Conservation (phyloP, 371 early-diverging fungal species). For the Smittium mucronatum region DNA sequence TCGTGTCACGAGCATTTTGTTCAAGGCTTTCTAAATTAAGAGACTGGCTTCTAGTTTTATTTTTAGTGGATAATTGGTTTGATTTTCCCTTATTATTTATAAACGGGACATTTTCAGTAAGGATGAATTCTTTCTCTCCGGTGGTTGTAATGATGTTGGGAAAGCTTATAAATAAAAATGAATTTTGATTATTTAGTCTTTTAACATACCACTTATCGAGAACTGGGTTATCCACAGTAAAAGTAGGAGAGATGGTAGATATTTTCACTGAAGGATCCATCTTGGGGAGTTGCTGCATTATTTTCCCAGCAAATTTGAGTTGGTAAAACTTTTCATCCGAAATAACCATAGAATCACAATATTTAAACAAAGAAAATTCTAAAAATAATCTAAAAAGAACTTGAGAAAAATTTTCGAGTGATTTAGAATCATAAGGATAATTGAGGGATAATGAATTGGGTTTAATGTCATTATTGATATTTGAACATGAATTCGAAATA, state of each 20-base stretch:
- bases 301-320: slow-evolving; percentile 27
- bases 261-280: slow-evolving; percentile 15
- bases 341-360: slow-evolving; percentile 29
- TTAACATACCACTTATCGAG: slow-evolving; percentile 34
- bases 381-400: slow-evolving; percentile 30
- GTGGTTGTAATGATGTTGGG: slow-evolving; percentile 14
- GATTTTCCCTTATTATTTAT: not conserved
- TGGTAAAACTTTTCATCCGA: slow-evolving; percentile 32
- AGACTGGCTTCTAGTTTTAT: not conserved
- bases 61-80: not conserved
- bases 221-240: slow-evolving; percentile 22
- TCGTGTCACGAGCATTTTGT: not conserved
- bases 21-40: not conserved
- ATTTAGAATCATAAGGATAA: slow-evolving; percentile 23
- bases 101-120: not conserved
- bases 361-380: slow-evolving; percentile 30
- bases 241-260: slow-evolving; percentile 25
- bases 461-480: slow-evolving; percentile 19
- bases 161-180: slow-evolving; percentile 30
- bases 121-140: not conserved
- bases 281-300: slow-evolving; percentile 25
- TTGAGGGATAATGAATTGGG: slow-evolving; percentile 22
- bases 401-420: slow-evolving; percentile 29
- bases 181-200: slow-evolving; percentile 28
- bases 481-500: slow-evolving; percentile 21